Evolutionary conservation across 2,329 filamentous ascomycete species (phyloP).

Genomic region (Magnaporthiopsis rhizophila): DNA sequence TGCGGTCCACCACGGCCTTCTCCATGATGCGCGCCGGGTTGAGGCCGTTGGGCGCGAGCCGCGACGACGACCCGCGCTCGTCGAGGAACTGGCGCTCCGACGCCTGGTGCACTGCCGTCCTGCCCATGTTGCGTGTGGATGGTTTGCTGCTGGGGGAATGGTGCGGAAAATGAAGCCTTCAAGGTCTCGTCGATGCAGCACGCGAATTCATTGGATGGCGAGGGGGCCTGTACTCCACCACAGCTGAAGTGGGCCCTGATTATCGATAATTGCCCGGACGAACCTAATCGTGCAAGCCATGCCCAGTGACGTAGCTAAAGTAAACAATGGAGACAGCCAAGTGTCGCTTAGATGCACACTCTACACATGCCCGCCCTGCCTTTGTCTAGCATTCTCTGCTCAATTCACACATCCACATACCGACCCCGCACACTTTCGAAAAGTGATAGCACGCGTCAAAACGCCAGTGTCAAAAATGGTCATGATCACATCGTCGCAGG

Average conservation of each 20-base stretch:
- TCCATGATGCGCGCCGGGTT: slow-evolving; percentile 96
- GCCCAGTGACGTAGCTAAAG: neutral
- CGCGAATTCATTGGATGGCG: neutral
- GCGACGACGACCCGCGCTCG: slow-evolving; percentile 67
- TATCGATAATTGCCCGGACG: neutral
- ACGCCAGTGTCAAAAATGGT: slow-evolving; percentile 22
- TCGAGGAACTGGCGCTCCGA: slow-evolving; percentile 80
- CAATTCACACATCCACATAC: neutral
- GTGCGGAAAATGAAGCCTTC: too few species aligned
- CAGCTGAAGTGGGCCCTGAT: neutral
- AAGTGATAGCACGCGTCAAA: neutral
- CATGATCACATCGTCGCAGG: slow-evolving; percentile 62
- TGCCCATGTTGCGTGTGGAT: slow-evolving; percentile 3
- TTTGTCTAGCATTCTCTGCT: neutral
- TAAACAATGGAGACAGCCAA: neutral
- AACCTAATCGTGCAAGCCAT: neutral
- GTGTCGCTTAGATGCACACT: neutral
- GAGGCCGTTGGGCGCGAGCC: slow-evolving; percentile 74
- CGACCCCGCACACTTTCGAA: neutral
- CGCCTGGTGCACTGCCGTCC: slow-evolving; percentile 49
- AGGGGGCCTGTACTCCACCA: too few species aligned
- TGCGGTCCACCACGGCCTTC: slow-evolving; percentile 90
- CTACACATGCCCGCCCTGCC: neutral
- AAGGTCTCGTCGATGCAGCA: neutral
- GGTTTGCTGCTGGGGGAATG: neutral